A percentile compares a stretch with the other conserved stretches of the same genome.
Conservation (phyloP, 352 stramenopile species). For the Phytopythium oedochilum region DNA sequence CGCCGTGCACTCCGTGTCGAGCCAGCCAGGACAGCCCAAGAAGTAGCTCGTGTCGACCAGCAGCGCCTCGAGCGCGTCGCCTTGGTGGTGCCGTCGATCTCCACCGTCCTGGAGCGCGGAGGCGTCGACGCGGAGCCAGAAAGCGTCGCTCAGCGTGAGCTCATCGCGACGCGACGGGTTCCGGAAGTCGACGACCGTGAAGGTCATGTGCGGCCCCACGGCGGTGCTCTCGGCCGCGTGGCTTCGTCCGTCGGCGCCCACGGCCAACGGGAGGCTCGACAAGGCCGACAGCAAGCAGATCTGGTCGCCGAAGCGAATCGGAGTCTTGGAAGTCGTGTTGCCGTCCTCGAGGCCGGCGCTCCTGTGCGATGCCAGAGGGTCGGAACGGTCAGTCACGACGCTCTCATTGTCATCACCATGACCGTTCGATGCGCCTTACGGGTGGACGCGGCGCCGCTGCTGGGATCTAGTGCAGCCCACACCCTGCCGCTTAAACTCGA, state of each 20-base stretch:
- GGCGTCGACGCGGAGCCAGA: conserved; percentile 51
- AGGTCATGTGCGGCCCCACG: conserved; percentile 49
- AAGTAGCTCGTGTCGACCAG: conserved; percentile 54
- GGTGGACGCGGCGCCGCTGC: conserved; percentile 13
- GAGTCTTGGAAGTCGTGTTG: conserved; percentile 42
- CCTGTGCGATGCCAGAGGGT: conserved; percentile 7
- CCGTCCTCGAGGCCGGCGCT: conserved; percentile 25
- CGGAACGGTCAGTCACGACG: background rate
- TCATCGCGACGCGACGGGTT: conserved; percentile 37
- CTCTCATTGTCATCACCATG: background rate
- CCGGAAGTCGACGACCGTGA: conserved; percentile 59
- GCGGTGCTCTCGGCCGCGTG: conserved; percentile 10
- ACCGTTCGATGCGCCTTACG: conserved; percentile 8
- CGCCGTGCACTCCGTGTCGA: conserved; percentile 20
- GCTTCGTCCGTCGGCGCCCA: conserved; percentile 40
- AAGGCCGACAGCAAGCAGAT: conserved; percentile 49
- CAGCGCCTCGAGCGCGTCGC: conserved; percentile 30
- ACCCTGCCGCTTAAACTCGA: conserved; percentile 36
- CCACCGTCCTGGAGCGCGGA: background rate
- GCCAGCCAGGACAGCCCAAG: conserved; percentile 42
- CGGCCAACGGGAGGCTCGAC: conserved; percentile 39
- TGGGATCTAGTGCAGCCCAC: background rate
- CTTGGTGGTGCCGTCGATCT: background rate
- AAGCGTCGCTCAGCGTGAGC: conserved; percentile 36
- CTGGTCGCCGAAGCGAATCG: conserved; percentile 54